Conservation (phyloP, 495 filamentous ascomycete genomes). For the Penicillium manginii region DNA sequence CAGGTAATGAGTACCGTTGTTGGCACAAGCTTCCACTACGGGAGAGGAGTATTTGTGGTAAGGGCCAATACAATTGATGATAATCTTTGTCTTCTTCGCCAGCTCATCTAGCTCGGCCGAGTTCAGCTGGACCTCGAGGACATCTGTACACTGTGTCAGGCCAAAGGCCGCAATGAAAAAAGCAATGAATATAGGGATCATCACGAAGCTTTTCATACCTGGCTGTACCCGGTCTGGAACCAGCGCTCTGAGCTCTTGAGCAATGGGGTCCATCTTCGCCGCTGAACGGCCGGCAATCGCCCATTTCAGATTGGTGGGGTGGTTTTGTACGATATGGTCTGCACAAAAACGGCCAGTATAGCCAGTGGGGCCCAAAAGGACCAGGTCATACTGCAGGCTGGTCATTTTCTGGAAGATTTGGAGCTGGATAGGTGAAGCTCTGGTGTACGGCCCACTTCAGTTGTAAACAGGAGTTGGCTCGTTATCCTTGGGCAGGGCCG, state of each 20-base stretch:
- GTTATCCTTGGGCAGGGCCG: not conserved
- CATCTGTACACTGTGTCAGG: slow-evolving; percentile 10
- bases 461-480: not conserved
- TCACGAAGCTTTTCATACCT: slow-evolving; percentile 42
- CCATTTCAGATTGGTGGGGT: slow-evolving; percentile 86
- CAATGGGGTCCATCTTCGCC: slow-evolving; percentile 69
- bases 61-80: slow-evolving; percentile 87
- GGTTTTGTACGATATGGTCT: slow-evolving; percentile 72
- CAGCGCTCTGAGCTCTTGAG: slow-evolving; percentile 63
- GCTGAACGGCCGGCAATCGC: slow-evolving; percentile 83
- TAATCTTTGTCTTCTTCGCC: slow-evolving; percentile 71
- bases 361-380: slow-evolving; percentile 83
- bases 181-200: not conserved
- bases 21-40: slow-evolving; percentile 86
- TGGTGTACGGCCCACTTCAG: slow-evolving; percentile 3
- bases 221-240: slow-evolving; percentile 74
- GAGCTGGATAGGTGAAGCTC: slow-evolving; percentile 14
- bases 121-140: slow-evolving; percentile 65
- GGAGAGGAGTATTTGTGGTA: slow-evolving; percentile 77
- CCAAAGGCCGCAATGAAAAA: not conserved
- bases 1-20: slow-evolving; percentile 87
- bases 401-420: slow-evolving; percentile 29
- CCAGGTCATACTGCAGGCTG: slow-evolving; percentile 74
- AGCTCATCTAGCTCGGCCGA: slow-evolving; percentile 65
- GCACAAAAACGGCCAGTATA: slow-evolving; percentile 83